Evolutionary conservation across 768 basidiomycete genomes (phyloP), one percentile per base, ranked within the genome.

Genomic region (Kwoniella europaea): DNA sequence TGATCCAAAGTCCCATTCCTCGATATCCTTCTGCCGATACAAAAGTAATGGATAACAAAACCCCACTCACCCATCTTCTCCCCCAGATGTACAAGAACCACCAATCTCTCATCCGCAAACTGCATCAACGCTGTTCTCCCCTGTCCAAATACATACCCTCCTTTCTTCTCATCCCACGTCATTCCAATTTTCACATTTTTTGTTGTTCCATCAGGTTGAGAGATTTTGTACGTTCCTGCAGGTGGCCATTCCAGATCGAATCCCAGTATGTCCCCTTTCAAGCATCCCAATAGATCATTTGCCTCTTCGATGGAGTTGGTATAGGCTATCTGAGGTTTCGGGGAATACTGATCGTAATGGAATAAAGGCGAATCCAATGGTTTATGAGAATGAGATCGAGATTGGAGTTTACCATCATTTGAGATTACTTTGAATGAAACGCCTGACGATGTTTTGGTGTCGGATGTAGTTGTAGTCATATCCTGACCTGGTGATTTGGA

Each of bases 221-320:
- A 7, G 4, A 58, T 42, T 15, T 43, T 43, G n/a, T 74, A 59
- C 20, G 22, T 52, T 10, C 76, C 73, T 10, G 69, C 60, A 15
- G 67, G 68, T 15, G 82, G 81, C 82, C 81, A 83, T 71, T 83
- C 82, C 41, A 83, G 68, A 60, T 83, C 82, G 66, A 83, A 79
- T 0, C 79, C 82, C 6, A 82, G 22, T 10, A 80, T 71, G 7
- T 66, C 56, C 1, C 81, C 81, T 29, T 63, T 57, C 27, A 83
- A 61, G 56, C 76, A 73, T 0, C 58, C n/a, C 1, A 83, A 41
- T 7, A 83, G 72, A 44, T 77, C 78, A 55, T 82, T 71, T 3
- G 81, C 78, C 60, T 82, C 82, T 9, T 69, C 52, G 0, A 68
- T 27, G 22, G 68, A 67, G 0, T 70, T 56, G 7, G 82, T 83